These are phyloP conservation scores for Passiflora organensis DNA, from an alignment of 345 rosid species.

Conservation along the genomic window DNA sequence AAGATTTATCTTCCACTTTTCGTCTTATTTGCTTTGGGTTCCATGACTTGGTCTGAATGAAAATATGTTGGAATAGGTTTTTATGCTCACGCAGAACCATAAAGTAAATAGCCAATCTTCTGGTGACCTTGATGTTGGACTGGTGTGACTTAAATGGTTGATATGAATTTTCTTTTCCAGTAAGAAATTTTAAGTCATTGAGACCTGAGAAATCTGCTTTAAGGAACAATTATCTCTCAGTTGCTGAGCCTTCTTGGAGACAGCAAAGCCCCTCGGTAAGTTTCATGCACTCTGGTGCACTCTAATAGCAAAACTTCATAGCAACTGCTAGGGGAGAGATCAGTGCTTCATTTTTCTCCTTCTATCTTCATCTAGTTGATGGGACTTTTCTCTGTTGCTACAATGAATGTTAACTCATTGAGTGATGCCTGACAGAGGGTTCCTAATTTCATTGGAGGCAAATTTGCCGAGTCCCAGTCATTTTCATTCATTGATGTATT, in stretches of 20 bases:
- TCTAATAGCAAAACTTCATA: constrained; percentile 12
- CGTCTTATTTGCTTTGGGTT: neutral
- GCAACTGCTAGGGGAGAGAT: constrained; percentile 6
- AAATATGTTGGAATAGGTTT: no score
- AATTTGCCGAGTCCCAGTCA: constrained; percentile 58
- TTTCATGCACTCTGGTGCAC: constrained; percentile 13
- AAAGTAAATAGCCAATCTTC: neutral
- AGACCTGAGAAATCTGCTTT: constrained; percentile 40
- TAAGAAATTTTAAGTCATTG: constrained; percentile 52
- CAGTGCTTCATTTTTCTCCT: neutral
- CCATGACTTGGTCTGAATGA: neutral
- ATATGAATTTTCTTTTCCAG: constrained; percentile 29
- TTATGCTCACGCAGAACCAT: no score
- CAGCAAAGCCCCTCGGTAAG: constrained; percentile 46
- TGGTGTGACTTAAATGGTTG: neutral
- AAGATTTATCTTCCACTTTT: no score
- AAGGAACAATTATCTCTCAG: constrained; percentile 33
- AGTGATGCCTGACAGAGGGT: constrained; percentile 41
- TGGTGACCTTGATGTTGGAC: neutral
- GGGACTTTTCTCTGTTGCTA: constrained; percentile 15
- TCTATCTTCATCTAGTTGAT: constrained; percentile 1
- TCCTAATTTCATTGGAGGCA: constrained; percentile 68
- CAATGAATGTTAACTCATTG: constrained; percentile 11
- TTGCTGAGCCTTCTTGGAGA: constrained; percentile 50
- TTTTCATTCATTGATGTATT: constrained; percentile 47